phyloP scores from a whole-genome alignment of 805 yeast genomes.

The Lipomyces yamanashiensis region DNA sequence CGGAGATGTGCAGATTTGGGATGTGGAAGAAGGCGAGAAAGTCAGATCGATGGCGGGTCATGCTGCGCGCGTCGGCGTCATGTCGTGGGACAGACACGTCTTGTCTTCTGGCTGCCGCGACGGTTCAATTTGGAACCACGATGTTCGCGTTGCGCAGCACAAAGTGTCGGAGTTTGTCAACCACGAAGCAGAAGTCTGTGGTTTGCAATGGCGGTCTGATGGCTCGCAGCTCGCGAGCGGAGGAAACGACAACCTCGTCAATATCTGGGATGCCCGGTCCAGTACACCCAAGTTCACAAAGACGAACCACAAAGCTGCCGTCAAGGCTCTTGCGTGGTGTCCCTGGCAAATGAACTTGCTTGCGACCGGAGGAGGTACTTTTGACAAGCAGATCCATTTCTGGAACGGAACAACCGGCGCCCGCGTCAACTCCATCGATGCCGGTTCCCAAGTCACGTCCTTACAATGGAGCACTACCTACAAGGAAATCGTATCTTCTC shows the following conservation, averaged over 20 bases:
- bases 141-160: conserved; percentile 84
- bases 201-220: conserved; percentile 81
- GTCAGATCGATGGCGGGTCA: conserved; percentile 74
- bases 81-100: conserved; percentile 81
- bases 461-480: conserved; percentile 74
- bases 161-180: conserved; percentile 61
- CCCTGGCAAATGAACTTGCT: conserved; percentile 80
- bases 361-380: conserved; percentile 97
- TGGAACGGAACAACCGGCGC: conserved; percentile 96
- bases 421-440: conserved; percentile 80
- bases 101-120: conserved; percentile 86
- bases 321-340: conserved; percentile 93
- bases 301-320: conserved; percentile 87
- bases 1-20: conserved; percentile 92
- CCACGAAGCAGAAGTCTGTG: conserved; percentile 92
- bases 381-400: conserved; percentile 85
- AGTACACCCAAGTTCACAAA: conserved; percentile 71
- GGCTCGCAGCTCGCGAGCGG: conserved; percentile 89
- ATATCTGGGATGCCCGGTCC: conserved; percentile 88
- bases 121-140: conserved; percentile 85
- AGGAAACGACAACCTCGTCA: conserved; percentile 91
- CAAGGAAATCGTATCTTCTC: conserved; percentile 86
- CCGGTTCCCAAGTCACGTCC: conserved; percentile 94
- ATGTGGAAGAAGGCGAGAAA: conserved; percentile 73
- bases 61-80: conserved; percentile 78